Evolutionary conservation across 331 rosid genomes (phyloP).

Genomic region (Phaseolus coccineus): DNA sequence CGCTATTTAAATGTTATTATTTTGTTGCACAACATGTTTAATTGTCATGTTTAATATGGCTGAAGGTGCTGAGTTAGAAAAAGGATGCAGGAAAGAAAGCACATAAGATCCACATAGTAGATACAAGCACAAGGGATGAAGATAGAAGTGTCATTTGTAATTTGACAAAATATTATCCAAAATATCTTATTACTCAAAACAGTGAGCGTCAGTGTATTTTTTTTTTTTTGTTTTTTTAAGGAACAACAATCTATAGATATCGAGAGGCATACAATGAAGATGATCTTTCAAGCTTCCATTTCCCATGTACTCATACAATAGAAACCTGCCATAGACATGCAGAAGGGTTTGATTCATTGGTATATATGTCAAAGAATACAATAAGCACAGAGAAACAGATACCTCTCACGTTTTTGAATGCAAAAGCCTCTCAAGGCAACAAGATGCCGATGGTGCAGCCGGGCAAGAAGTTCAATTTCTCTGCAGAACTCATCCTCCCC

Average conservation of each 20-base stretch:
- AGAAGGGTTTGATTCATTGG: slow-evolving; percentile 42
- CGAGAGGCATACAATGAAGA: slow-evolving; percentile 86
- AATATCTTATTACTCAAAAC: slow-evolving; percentile 31
- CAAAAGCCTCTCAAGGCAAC: slow-evolving; percentile 91
- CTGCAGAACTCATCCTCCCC: slow-evolving; percentile 92
- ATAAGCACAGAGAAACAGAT: slow-evolving; percentile 40
- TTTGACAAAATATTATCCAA: slow-evolving; percentile 20
- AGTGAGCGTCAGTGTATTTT: neutral
- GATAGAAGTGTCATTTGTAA: slow-evolving; percentile 29
- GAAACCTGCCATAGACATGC: slow-evolving; percentile 75
- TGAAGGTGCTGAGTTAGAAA: slow-evolving; percentile 25
- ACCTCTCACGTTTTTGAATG: slow-evolving; percentile 84
- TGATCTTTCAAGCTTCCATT: slow-evolving; percentile 99
- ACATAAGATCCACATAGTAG: slow-evolving; percentile 37
- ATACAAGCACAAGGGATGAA: neutral
- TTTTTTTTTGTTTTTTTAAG: neutral
- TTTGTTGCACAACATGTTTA: slow-evolving; percentile 1
- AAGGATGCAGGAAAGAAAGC: slow-evolving; percentile 36
- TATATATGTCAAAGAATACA: slow-evolving; percentile 36
- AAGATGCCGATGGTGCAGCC: slow-evolving; percentile 97
- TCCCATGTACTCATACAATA: slow-evolving; percentile 93
- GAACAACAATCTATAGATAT: slow-evolving; percentile 43
- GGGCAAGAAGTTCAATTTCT: slow-evolving; percentile 93
- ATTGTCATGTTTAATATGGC: slow-evolving; percentile 10
- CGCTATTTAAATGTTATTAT: slow-evolving; percentile 6